Base-by-base conservation (phyloP, 495 filamentous ascomycete genomes). In the Podospora pseudoanserina region DNA sequence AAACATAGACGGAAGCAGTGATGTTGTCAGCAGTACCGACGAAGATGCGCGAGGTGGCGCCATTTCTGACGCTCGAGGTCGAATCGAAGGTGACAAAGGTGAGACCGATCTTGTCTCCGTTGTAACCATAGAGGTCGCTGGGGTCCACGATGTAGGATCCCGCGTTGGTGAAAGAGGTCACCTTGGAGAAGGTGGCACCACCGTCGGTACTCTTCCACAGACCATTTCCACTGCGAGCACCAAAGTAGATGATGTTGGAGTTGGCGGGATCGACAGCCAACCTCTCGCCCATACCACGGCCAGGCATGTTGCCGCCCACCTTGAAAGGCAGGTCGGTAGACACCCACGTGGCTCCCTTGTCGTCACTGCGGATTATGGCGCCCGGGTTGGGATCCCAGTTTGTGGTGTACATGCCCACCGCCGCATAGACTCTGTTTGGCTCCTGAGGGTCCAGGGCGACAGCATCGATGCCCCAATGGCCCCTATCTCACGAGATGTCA, bases 301-400 rank as follows among this genome's bases (percentile, higher is more conserved):
- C 87, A 3, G 86, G 86, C 86, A 88, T 89, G 71, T 89, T 90
- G 0, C 86, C 86, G 5, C 86, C 86, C 59, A 86, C 84, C 70
- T 87, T 86, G 77, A 89, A 89, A 3, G 86, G 78, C 1, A 88
- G 75, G 6, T 74, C 75, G 2, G 79, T 80, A 11, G 70, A 72
- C 3, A 76, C 69, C 80, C 84, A 88, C 2, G 84, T 87, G 6
- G 67, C 75, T 5, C 86, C 86, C 61, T 79, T 76, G 71, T 88
- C 82, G 15, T 74, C 79, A 11, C 80, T 84, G 58, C 79, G 78
- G 53, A 86, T 79, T 59, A 88, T 85, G 57, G 81, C 73, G 27
- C 84, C 86, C 26, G 82, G 78, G 64, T 83, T 86, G 4, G 85
- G 85, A 68, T 87, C 86, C 85, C 85, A 87, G 68, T 74, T 75